Evolutionary conservation across 352 stramenopile genomes (phyloP).

Genomic region (Sclerospora graminicola): DNA sequence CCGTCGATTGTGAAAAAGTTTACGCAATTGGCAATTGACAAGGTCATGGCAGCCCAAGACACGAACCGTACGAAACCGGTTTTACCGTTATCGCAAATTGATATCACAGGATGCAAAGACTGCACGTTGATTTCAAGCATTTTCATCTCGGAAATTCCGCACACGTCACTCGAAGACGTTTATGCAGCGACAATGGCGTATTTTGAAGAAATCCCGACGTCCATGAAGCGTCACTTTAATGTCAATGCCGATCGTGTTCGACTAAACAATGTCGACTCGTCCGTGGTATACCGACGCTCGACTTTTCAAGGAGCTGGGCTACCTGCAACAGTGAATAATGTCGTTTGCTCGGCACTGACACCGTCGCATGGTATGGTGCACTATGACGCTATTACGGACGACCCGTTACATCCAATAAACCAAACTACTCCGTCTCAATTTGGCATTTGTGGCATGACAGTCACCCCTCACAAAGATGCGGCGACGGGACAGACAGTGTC

Average conservation of each 20-base stretch:
- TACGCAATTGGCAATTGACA: conserved; percentile 13
- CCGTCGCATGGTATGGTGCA: conserved; percentile 21
- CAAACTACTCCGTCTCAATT: conserved; percentile 9
- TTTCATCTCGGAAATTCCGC: conserved; percentile 28
- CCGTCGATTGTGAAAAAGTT: conserved; percentile 20
- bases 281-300: conserved; percentile 23
- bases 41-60: conserved; percentile 2
- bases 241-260: conserved; percentile 12
- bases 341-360: conserved; percentile 21
- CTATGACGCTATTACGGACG: conserved; percentile 23
- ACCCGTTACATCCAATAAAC: conserved; percentile 18
- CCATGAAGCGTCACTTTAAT: conserved; percentile 27
- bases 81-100: conserved; percentile 24
- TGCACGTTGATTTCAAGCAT: conserved; percentile 26
- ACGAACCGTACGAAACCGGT: conserved; percentile 6
- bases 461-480: conserved; percentile 17
- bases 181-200: conserved; percentile 13
- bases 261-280: conserved; percentile 12
- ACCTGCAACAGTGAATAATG: conserved; percentile 17
- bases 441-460: conserved; percentile 17
- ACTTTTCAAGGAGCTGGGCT: conserved; percentile 15
- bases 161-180: conserved; percentile 25
- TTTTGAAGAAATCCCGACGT: conserved; percentile 15
- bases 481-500: conserved; percentile 7
- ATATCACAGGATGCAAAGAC: conserved; percentile 23